Conservation (phyloP, 192 early-diverging fungal species). For the Physocladia obscura region DNA sequence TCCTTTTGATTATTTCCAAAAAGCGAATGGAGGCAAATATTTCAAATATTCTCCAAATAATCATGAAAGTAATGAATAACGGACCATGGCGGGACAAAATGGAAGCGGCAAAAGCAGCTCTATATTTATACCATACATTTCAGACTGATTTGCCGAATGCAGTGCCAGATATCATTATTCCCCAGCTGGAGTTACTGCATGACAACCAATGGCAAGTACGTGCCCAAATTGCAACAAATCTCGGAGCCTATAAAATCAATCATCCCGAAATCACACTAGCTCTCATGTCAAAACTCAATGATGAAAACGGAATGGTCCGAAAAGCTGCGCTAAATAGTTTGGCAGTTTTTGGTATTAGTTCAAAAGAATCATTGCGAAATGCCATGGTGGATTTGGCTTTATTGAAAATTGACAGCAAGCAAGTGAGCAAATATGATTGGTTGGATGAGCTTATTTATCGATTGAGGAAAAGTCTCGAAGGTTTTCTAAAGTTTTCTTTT, state of each 20-base stretch:
- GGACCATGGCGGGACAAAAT: constrained; percentile 23
- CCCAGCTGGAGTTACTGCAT: constrained; percentile 36
- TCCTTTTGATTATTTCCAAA: no score
- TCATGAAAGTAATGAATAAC: constrained; percentile 32
- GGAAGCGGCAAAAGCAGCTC: constrained; percentile 17
- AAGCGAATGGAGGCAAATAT: constrained; percentile 36
- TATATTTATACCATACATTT: constrained; percentile 41
- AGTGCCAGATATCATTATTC: constrained; percentile 29
- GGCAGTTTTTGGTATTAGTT: constrained; percentile 39
- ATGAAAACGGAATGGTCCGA: constrained; percentile 36
- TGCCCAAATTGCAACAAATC: constrained; percentile 33
- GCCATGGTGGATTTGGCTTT: constrained; percentile 22
- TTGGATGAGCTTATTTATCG: not conserved
- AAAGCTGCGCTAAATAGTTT: constrained; percentile 37
- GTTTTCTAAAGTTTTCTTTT: not conserved
- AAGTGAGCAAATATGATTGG: not conserved
- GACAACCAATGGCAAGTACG: constrained; percentile 46
- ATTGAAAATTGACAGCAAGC: not conserved
- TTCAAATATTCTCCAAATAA: constrained; percentile 32
- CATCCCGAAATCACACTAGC: constrained; percentile 37
- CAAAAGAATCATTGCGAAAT: constrained; percentile 35
- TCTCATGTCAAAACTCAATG: constrained; percentile 36
- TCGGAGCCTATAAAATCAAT: constrained; percentile 33
- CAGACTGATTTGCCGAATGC: constrained; percentile 42
- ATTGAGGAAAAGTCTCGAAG: not conserved